Evolutionary conservation across 768 basidiomycete species (phyloP), one percentile per base, ranked within the genome.

Genomic region (Pisolithus microcarpus): DNA sequence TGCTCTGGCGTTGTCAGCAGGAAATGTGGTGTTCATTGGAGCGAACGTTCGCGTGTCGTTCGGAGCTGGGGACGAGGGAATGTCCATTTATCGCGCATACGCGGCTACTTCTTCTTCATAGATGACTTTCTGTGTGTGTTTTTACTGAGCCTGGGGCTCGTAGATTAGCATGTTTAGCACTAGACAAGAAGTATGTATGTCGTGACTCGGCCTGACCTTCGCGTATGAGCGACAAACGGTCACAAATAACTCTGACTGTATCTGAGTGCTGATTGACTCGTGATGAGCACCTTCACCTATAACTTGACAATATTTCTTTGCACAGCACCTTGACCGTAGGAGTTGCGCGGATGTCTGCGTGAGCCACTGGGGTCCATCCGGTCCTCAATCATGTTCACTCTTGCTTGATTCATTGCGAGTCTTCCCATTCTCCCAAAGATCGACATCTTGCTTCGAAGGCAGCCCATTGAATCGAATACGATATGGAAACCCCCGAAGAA

Each of bases 21-120:
- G 95, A 5, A 83, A 84, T 56, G 91, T 91, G 19, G 68, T 88
- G 56, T 95, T 97, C 55, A 69, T 96, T 23, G 91, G 85, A 26
- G 91, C 93, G 3, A 81, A 76, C 7, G 73, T 76, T 3, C 73
- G 72, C 52, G 67, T 93, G 23, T 63, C 65, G 37, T 75, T 92
- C 55, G 55, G 59, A 24, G 68, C 72, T 8, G 71, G 44, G 3
- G 55, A 58, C 11, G 49, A 50, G 10, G 37, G 45, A 4, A 54
- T 67, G 51, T 55, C 49, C 7, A 49, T 66, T 11, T 67, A 64
- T 38, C 63, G 66, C 43, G 66, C 66, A 19, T 69, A 62, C 43
- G 65, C 61, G 19, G 53, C 43, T 26, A 24, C 23, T 44, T 44
- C 23, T 44, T 44, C 26, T 15, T 44, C 23, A 26, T 28, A 15